Evolutionary conservation across 2,329 filamentous ascomycete genomes (phyloP), one percentile per base, ranked within the genome.

Genomic region (Nemania sp.): DNA sequence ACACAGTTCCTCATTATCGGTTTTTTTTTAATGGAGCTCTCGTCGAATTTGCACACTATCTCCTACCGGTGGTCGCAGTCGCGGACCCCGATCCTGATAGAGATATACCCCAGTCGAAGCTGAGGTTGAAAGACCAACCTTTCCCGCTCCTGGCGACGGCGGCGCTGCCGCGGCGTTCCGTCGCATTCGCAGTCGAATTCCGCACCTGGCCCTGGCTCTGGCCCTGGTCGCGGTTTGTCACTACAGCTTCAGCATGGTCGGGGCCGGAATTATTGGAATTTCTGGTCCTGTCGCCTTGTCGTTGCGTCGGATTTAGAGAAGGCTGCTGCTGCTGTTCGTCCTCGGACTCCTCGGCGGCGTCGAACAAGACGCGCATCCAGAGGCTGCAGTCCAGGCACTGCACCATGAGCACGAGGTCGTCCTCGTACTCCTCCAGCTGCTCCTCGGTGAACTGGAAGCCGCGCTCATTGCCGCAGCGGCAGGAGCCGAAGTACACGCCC

Each of bases 361-460:
- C 84, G 77, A 89, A 90, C 52, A 86, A 80, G 39, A 90, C 85
- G 57, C 82, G 81, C 53, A 89, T 72, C 86, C 86, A 89, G 47
- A 90, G 76, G 69, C 87, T 89, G 66, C 87, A 90, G 67, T 88
- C 87, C 57, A 79, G 78, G 68, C 87, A 90, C 11, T 84, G 87
- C 42, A 90, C 86, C 72, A 88, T 79, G 48, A 89, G 73, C 69
- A 87, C 84, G 9, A 86, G 83, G 63, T 83, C 78, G 52, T 84
- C 82, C 47, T 78, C 80, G 40, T 80, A 83, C 69, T 83, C 84
- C 65, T 86, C 83, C 50, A 90, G 75, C 70, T 89, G 85, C 9
- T 72, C 74, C 73, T 89, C 87, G 15, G 73, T 75, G 63, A 89
- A 82, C 29, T 81, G 72, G 70, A 85, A 90, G 1, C 87, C 87